Evolutionary conservation across 2,329 filamentous ascomycete genomes (phyloP), one percentile per base, ranked within the genome.

Genomic region (Fusarium pseudograminearum): DNA sequence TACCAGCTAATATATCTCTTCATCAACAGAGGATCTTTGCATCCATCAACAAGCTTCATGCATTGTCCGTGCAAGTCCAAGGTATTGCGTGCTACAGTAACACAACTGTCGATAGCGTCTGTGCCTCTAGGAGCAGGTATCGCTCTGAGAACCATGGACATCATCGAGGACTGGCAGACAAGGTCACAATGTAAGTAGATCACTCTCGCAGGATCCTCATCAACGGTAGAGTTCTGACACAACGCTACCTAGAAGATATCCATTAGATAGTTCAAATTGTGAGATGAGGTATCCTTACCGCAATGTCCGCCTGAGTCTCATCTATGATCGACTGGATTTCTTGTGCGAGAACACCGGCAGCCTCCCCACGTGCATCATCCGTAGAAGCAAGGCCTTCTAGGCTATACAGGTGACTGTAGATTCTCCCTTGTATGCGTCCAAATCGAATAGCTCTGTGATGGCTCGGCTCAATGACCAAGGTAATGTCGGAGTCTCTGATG

Each of bases 1-100:
- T 56, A 76, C 78, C 79, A 81, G 36, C 76, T 79, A 30, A 81
- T 72, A 20, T 82, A 81, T 62, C 74, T 79, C 15, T 67, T 75
- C 8, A 79, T 65, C 22, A 80, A 64, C 20, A 76, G 64, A 26
- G 72, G 72, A 50, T 73, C 70, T n/a, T 64, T 74, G 53, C 67
- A 77, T 5, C 41, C 70, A 10, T 67, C 61, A 22, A 80, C 50
- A 12, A 61, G 45, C 14, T 48, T 51, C 50, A 78, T 80, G 51
- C 75, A 80, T 57, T 74, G 67, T 8, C 78, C 74, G 36, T 82
- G 79, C 24, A 78, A 63, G 9, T 79, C 76, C 12, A 82, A 57
- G 1, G 74, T 70, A 22, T 79, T 73, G 10, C 78, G 78, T 14
- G 80, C 78, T 7, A 74, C 75, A 3, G 58, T 68, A 5, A 79